Percentiles rank a stretch among this genome's conserved stretches.
Evolutionary conservation across 2,329 filamentous ascomycete genomes (phyloP).

Genomic region (Decorospora gaudefroyi): DNA sequence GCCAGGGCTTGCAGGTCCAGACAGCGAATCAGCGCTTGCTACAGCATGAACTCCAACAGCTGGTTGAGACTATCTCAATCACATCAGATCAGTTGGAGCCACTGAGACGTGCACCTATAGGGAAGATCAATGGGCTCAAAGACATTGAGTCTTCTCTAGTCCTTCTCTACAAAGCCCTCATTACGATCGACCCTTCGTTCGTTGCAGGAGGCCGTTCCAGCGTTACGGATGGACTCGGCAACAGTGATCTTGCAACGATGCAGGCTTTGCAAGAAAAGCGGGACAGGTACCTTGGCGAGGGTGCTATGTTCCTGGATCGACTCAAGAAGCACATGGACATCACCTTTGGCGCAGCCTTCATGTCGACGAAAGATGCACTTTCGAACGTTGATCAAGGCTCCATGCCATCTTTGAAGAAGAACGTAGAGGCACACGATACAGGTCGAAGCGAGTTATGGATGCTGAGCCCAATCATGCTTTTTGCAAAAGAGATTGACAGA

Average conservation of each 20-base stretch:
- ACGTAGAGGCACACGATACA: constrained; percentile 68
- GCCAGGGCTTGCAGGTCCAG: constrained; percentile 94
- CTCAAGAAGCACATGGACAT: constrained; percentile 80
- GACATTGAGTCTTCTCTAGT: constrained; percentile 78
- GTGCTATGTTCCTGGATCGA: constrained; percentile 73
- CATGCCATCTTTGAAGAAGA: constrained; percentile 63
- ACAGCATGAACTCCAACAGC: constrained; percentile 82
- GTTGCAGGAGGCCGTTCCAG: constrained; percentile 56
- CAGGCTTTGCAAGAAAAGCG: constrained; percentile 93
- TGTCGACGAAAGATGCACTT: constrained; percentile 68
- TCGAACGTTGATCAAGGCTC: constrained; percentile 52
- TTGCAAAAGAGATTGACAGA: constrained; percentile 81
- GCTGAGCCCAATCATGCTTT: constrained; percentile 85
- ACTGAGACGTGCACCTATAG: constrained; percentile 73
- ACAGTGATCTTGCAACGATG: constrained; percentile 81
- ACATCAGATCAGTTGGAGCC: constrained; percentile 74
- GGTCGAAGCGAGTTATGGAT: constrained; percentile 79
- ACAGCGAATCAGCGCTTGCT: constrained; percentile 95
- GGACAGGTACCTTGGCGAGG: constrained; percentile 81
- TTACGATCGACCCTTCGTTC: constrained; percentile 86
- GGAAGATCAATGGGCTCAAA: constrained; percentile 70
- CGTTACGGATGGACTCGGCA: constrained; percentile 64
- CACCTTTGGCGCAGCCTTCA: constrained; percentile 76
- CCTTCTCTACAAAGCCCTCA: constrained; percentile 86
- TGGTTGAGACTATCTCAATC: constrained; percentile 91